Base-by-base conservation (phyloP, 1,139 yeast genomes). In the Nakaseomyces delphensis region DNA sequence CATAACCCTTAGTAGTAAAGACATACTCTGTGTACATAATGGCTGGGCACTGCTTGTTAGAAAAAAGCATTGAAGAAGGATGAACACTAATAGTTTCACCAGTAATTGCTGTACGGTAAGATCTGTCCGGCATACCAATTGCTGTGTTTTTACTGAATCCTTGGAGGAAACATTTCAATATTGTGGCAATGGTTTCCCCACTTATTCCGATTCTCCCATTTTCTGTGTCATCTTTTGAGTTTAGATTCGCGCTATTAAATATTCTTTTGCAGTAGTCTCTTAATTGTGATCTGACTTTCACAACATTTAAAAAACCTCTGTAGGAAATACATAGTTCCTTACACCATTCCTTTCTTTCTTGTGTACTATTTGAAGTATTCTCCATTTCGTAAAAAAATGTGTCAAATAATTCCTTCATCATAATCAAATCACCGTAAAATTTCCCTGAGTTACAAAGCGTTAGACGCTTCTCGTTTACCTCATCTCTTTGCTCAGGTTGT, bases 11-110 rank as follows among this genome's bases (percentile, higher is more conserved):
- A 30, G 91, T 76, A 3, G 98, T 93, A 61, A 74, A 91, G 7
- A 93, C 96, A 59, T 85, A 87, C 63, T 93, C 98, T 42, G 87
- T 80, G 67, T 86, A 93, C 91, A 93, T 80, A 45, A 91, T 80
- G 2, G 94, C 96, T 52, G 89, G 95, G 38, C 78, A 69, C 51
- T 77, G 76, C 52, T 76, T 75, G 10, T 96, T 96, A 30, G 55
- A 46, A 64, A 89, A 93, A 39, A 93, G 67, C 60, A 85, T 69
- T 1, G 96, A 85, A 0, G 96, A 84, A 0, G 98, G 98, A 60
- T 93, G 99, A 14, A 93, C 78, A 45, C 93, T 78, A 38, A 93
- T 78, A 24, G 83, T 67, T 55, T 82, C 87, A 16, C 95, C 95
- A 6, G 82, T 77, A 20, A 79, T 68, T 11, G 87, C 81, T 0